A percentile compares a stretch with the other conserved stretches of the same genome.
Evolutionary conservation across 179 eudicot species (phyloP).

Genomic region (Vitellaria paradoxa): DNA sequence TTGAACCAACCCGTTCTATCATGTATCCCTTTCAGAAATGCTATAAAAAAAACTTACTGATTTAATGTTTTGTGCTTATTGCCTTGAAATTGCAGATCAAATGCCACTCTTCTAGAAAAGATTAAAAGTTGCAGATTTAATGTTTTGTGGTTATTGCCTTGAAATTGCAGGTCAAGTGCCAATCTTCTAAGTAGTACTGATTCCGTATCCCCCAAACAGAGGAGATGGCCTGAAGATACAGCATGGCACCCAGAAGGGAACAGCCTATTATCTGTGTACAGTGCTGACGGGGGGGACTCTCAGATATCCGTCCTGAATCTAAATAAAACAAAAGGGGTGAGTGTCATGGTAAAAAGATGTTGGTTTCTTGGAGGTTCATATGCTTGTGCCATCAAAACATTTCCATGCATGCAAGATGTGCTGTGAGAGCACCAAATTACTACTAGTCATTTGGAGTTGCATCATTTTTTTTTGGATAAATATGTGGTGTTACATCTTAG

Average conservation of each 20-base stretch:
- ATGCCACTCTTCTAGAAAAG: slow-evolving; percentile 49
- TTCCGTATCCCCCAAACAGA: slow-evolving; percentile 65
- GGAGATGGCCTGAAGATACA: slow-evolving; percentile 99
- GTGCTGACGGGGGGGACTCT: slow-evolving; percentile 88
- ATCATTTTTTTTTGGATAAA: too few relatives aligned
- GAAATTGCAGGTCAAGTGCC: slow-evolving; percentile 71
- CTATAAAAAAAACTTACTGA: not conserved
- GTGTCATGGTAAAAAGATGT: not conserved
- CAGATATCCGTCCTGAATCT: slow-evolving; percentile 78
- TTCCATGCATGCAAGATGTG: not conserved
- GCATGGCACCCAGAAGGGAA: slow-evolving; percentile 96
- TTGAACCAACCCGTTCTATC: not conserved
- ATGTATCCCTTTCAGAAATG: not conserved
- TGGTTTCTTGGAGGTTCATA: not conserved
- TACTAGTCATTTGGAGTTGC: not conserved
- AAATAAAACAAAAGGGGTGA: slow-evolving; percentile 65
- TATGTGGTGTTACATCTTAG: not conserved
- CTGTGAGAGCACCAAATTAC: not conserved
- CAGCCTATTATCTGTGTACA: slow-evolving; percentile 66
- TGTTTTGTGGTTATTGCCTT: slow-evolving; percentile 15
- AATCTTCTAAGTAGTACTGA: slow-evolving; percentile 66
- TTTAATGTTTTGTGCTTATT: slow-evolving; percentile 12
- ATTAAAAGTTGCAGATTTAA: not conserved
- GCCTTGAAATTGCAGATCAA: slow-evolving; percentile 52
- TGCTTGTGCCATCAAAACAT: not conserved